Evolutionary conservation across 1,284 basidiomycete species (phyloP), one percentile per base, ranked within the genome.

Genomic region (Apiotrichum laibachii): DNA sequence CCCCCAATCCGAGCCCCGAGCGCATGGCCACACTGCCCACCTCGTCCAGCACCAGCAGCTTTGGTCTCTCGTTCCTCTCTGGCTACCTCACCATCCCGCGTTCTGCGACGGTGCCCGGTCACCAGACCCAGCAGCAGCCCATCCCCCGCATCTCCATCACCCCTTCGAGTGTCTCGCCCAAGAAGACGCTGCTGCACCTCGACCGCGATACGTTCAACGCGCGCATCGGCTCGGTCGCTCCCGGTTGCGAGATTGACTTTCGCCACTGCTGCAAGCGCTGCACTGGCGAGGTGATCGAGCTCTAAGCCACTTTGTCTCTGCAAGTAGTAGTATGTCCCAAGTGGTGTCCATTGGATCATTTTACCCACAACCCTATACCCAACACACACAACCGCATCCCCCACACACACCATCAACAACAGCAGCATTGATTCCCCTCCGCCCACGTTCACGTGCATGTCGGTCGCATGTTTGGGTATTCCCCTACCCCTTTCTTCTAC

Each of bases 281-380:
- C 52, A 47, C 53, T 4, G 71, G 71, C 1, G 67, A 69, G 46
- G 57, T 72, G 12, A 65, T 72, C 19, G 67, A 71, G 53, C 58
- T 72, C 39, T 70, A 62, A 57, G 19, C 26, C n/a, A 1, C 31
- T 31, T 15, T 4, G 21, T 7, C n/a, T 44, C 16, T 16, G 3
- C 44, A 22, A 26, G 21, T 11, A 10, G 15, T 15, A 16, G 26
- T 31, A 31, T 31, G 26, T 31, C 26, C 26, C 26, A 42, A 15
- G 40, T 42, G n/a, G 16, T 18, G n/a, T 42, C 40, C 8, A n/a
- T 8, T 13, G 13, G 35, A 8, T n/a, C 16, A 42, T 4, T 22
- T 37, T 21, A 50, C 34, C 48, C 48, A 50, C 33, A 50, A 13
- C 19, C 6, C 18, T 26, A 22, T 22, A 21, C 10, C 44, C 44